Evolutionary conservation across 306 rosid genomes (phyloP).

Genomic region (Inga leiocalycina): DNA sequence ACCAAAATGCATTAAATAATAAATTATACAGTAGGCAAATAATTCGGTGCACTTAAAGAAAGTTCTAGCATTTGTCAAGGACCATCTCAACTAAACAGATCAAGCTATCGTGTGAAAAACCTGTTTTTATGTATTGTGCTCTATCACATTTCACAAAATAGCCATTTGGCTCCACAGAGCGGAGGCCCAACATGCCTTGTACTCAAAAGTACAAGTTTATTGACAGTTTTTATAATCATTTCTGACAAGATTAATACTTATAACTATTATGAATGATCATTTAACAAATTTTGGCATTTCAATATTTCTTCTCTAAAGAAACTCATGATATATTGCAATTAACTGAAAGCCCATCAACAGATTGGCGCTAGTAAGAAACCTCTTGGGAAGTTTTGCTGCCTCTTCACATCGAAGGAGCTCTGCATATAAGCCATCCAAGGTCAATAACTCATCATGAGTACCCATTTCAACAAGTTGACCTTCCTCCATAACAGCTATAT

Average conservation of each 20-base stretch:
- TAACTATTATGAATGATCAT: constrained; percentile 20
- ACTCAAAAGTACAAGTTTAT: background rate
- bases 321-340: constrained; percentile 19
- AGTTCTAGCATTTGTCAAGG: constrained; percentile 1
- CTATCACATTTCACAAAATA: background rate
- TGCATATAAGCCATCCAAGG: constrained; percentile 84
- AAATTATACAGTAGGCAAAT: constrained; percentile 11
- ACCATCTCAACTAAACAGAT: background rate
- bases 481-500: constrained; percentile 99
- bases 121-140: background rate
- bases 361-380: constrained; percentile 53
- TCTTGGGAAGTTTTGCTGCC: constrained; percentile 98
- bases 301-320: constrained; percentile 9
- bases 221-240: background rate
- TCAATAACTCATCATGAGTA: constrained; percentile 87
- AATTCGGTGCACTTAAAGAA: constrained; percentile 9
- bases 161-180: background rate
- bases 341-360: constrained; percentile 17
- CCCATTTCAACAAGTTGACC: constrained; percentile 99
- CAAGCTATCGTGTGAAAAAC: background rate
- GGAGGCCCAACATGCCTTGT: background rate
- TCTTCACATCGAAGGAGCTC: constrained; percentile 97
- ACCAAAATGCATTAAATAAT: constrained; percentile 13
- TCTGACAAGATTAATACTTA: constrained; percentile 12
- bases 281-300: constrained; percentile 2